Evolutionary conservation across 305 asterid genomes (phyloP).

Genomic region (Solanum chacoense): DNA sequence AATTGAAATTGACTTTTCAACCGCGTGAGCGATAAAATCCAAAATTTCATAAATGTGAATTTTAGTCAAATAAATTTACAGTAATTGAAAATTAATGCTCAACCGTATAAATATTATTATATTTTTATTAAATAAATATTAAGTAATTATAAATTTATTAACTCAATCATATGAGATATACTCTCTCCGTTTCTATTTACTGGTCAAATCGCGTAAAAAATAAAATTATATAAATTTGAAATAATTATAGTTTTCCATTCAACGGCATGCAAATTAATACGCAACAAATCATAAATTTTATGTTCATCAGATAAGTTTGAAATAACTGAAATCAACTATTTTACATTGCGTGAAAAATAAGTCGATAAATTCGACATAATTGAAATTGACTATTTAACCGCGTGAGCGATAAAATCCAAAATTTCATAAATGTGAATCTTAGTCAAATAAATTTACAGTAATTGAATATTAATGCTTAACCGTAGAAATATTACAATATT

Average conservation of each 20-base stretch:
- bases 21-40: neutral
- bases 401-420: neutral
- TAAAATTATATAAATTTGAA: too few species aligned
- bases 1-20: too few species aligned
- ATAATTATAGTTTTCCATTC: too few species aligned
- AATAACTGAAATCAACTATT: neutral
- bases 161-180: neutral
- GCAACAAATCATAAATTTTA: neutral
- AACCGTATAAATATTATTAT: too few species aligned
- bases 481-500: too few species aligned
- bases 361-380: neutral
- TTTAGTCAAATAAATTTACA: neutral
- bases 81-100: neutral
- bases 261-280: neutral
- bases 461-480: neutral
- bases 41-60: neutral
- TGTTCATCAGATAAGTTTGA: neutral
- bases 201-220: too few species aligned
- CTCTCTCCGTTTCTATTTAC: too few species aligned
- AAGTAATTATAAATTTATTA: too few species aligned
- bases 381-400: neutral
- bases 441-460: too few species aligned
- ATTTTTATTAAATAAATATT: too few species aligned
- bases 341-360: neutral
- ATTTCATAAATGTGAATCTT: too few species aligned